Percentiles rank a stretch among this genome's conserved stretches.
Conservation (phyloP, 345 rosid species). For the Moricandia moricandioides region DNA sequence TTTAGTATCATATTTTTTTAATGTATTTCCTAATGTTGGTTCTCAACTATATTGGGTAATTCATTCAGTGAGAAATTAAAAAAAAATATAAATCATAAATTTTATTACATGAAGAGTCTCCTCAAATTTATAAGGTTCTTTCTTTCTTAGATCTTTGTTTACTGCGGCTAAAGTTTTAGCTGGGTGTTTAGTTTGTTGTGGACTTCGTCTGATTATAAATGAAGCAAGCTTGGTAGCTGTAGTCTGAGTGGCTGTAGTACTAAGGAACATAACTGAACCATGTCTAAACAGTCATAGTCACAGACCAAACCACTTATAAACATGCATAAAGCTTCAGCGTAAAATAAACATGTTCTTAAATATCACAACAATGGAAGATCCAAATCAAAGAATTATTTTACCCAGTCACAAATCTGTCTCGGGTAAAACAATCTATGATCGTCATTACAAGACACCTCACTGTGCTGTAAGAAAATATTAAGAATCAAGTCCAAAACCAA, state of each 20-base stretch:
- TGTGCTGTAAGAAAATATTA: constrained; percentile 5
- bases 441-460: constrained; percentile 15
- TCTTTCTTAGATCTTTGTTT: background rate
- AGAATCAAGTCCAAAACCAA: constrained; percentile 23
- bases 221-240: background rate
- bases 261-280: background rate
- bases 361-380: background rate
- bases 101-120: background rate
- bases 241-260: background rate
- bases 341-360: background rate
- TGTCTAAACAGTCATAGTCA: background rate
- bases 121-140: background rate
- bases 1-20: background rate
- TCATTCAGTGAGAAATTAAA: background rate
- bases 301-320: background rate
- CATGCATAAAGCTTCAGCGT: background rate
- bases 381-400: constrained; percentile 1
- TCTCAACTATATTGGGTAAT: background rate
- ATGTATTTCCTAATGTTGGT: background rate
- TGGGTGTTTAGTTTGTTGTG: background rate
- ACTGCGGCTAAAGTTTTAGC: background rate
- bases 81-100: background rate
- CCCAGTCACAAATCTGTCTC: constrained; percentile 12
- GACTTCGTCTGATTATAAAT: background rate
- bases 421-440: background rate